Conservation (phyloP, 768 basidiomycete genomes). For the Suillus ampliporus region DNA sequence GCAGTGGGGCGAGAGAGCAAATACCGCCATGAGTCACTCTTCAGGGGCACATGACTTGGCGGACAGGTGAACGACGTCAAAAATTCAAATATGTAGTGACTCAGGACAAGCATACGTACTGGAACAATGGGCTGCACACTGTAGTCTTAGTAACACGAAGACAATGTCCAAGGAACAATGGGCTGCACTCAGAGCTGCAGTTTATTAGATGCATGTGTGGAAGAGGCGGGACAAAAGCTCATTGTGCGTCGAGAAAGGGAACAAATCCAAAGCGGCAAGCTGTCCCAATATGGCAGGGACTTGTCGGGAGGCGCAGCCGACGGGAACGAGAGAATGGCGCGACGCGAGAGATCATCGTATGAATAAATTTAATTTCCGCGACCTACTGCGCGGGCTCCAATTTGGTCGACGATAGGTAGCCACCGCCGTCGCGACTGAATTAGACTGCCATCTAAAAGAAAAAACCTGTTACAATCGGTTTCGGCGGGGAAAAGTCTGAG, state of each 20-base stretch:
- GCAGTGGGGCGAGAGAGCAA: background rate
- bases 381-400: background rate
- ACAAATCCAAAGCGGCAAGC: background rate
- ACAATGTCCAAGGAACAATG: background rate
- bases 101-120: background rate
- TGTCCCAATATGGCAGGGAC: background rate
- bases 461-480: background rate
- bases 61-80: background rate
- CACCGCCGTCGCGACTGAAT: background rate
- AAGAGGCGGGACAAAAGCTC: background rate
- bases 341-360: background rate
- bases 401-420: background rate
- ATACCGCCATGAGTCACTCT: background rate
- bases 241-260: background rate
- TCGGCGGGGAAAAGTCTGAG: too few relatives aligned
- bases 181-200: background rate
- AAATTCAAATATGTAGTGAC: background rate
- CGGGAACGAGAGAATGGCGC: background rate
- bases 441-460: background rate
- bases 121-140: background rate
- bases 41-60: background rate
- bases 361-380: slow-evolving; percentile 6
- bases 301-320: background rate
- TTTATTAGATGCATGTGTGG: too few relatives aligned
- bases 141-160: background rate